phyloP scores from a whole-genome alignment of 768 basidiomycete genomes.

The Multifurca ochricompacta region DNA sequence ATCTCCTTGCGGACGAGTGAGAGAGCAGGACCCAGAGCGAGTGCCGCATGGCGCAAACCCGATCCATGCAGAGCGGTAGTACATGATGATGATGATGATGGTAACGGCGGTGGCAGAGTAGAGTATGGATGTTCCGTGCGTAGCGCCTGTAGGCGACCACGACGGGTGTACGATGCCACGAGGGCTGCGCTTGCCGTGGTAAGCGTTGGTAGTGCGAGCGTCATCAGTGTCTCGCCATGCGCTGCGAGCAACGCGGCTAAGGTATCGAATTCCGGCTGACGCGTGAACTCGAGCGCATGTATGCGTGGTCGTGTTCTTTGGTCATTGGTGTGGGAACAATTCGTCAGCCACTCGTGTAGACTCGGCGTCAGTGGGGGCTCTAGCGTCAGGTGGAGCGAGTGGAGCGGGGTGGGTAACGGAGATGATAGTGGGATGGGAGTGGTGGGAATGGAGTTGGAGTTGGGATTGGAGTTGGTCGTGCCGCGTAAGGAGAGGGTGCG shows the following conservation, averaged over 20 bases:
- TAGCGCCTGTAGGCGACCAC: constrained; percentile 44
- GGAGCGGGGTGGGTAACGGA: constrained; percentile 15
- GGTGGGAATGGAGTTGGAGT: constrained; percentile 7
- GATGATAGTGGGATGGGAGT: too few species aligned
- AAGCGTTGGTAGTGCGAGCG: constrained; percentile 52
- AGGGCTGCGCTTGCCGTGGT: constrained; percentile 38
- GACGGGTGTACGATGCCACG: constrained; percentile 18
- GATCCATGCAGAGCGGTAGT: constrained; percentile 28
- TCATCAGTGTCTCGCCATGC: constrained; percentile 43
- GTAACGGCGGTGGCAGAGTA: constrained; percentile 19
- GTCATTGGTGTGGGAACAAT: too few species aligned
- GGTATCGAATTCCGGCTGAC: constrained; percentile 48
- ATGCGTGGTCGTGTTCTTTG: constrained; percentile 29
- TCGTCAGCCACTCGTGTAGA: constrained; percentile 62
- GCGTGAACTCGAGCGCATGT: constrained; percentile 46
- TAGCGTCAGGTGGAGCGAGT: constrained; percentile 42
- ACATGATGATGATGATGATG: too few species aligned
- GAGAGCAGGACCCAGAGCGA: constrained; percentile 40
- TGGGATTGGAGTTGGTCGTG: constrained; percentile 42
- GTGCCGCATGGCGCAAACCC: constrained; percentile 40
- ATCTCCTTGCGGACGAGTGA: constrained; percentile 50
- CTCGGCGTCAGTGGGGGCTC: constrained; percentile 48
- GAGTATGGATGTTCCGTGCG: constrained; percentile 47
- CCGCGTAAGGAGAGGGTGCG: constrained; percentile 51
- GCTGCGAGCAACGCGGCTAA: constrained; percentile 47